Evolutionary conservation across 768 basidiomycete species (phyloP).

Genomic region (Omphalotus guepiniiformis): DNA sequence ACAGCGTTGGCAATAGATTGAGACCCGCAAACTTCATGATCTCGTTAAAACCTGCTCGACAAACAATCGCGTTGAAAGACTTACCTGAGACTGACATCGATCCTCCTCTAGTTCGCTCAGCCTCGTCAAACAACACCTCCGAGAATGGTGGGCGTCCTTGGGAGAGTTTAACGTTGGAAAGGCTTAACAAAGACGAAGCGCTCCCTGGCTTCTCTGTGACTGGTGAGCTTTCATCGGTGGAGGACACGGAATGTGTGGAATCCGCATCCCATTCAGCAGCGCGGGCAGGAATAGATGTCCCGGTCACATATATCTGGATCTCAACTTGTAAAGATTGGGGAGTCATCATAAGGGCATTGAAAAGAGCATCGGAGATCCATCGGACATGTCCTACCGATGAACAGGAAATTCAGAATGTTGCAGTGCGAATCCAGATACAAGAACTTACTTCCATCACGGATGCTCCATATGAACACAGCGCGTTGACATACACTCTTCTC

Average conservation of each 20-base stretch:
- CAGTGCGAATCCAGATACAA: neutral
- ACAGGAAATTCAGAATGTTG: neutral
- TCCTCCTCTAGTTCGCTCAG: conserved; percentile 14
- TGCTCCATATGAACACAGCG: conserved; percentile 37
- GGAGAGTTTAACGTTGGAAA: neutral
- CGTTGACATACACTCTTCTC: conserved; percentile 23
- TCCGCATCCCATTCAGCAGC: neutral
- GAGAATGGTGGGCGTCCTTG: conserved; percentile 20
- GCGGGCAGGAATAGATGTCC: neutral
- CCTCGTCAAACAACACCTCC: conserved; percentile 17
- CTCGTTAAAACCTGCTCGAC: neutral
- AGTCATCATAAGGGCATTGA: conserved; percentile 12
- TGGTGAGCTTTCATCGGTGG: conserved; percentile 1
- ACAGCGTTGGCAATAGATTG: conserved; percentile 16
- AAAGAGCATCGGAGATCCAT: conserved; percentile 25
- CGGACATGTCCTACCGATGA: conserved; percentile 24
- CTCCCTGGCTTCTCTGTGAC: neutral
- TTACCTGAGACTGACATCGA: conserved; percentile 22
- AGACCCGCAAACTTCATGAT: conserved; percentile 22
- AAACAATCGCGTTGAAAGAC: conserved; percentile 4
- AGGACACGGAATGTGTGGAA: neutral
- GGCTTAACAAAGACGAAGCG: neutral
- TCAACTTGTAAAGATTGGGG: conserved; percentile 27
- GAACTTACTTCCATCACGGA: conserved; percentile 31
- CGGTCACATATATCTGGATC: conserved; percentile 26